phyloP scores from a whole-genome alignment of 805 yeast species.

The Candida vartiovaarae region DNA sequence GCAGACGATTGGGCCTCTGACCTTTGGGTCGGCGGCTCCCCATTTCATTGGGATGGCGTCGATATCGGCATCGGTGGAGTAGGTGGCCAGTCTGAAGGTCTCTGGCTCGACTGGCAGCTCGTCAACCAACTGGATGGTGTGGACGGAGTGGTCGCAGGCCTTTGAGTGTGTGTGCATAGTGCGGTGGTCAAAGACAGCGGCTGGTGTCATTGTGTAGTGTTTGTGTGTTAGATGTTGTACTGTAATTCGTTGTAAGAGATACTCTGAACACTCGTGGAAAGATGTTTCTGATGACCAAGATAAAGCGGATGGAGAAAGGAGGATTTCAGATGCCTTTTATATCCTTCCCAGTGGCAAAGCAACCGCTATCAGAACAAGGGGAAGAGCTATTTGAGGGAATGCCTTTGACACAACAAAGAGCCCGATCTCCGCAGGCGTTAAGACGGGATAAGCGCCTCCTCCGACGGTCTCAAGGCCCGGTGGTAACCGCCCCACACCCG shows the following conservation, averaged over 20 bases:
- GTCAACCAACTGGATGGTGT: constrained; percentile 14
- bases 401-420: no score
- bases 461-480: constrained; percentile 5
- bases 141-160: constrained; percentile 1
- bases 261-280: no score
- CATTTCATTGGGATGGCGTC: constrained; percentile 44
- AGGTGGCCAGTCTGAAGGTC: constrained; percentile 43
- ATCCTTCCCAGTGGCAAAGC: no score
- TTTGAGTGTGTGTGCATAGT: background rate
- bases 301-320: no score
- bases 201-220: constrained; percentile 21
- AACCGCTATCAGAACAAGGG: no score
- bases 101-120: constrained; percentile 15
- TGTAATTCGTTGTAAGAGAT: no score
- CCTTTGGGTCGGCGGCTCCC: constrained; percentile 42
- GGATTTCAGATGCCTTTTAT: no score
- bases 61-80: constrained; percentile 41
- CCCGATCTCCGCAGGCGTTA: constrained; percentile 9
- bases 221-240: no score
- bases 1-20: constrained; percentile 53
- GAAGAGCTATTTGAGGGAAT: no score
- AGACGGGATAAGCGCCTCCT: background rate
- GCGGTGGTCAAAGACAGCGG: constrained; percentile 15
- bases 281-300: no score
- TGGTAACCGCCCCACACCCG: background rate